These are phyloP conservation scores for Phaseolus coccineus DNA, from an alignment of 331 rosid species.

Conservation along the genomic window DNA sequence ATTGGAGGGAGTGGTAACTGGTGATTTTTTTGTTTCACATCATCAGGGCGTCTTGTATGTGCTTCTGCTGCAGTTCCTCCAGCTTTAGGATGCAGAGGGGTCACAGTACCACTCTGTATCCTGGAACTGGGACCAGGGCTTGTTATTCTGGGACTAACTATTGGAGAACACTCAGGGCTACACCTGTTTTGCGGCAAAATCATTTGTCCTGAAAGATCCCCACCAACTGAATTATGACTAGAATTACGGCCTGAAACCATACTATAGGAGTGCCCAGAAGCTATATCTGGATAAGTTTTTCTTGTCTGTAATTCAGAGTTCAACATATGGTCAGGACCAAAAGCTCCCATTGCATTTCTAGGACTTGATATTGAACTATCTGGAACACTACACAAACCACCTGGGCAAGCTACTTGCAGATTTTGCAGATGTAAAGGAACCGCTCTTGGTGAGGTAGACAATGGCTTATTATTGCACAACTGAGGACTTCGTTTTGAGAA, in stretches of 20 bases:
- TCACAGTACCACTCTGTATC: conserved; percentile 83
- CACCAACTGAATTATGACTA: conserved; percentile 75
- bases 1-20: conserved; percentile 86
- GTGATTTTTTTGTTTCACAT: conserved; percentile 69
- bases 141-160: conserved; percentile 80
- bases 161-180: conserved; percentile 90
- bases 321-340: conserved; percentile 68
- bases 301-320: conserved; percentile 70
- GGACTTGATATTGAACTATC: conserved; percentile 88
- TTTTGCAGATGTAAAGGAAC: conserved; percentile 63
- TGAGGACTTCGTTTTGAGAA: conserved; percentile 55
- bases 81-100: conserved; percentile 77
- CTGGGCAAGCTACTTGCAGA: conserved; percentile 65
- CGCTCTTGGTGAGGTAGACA: conserved; percentile 61
- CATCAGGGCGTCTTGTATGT: conserved; percentile 64
- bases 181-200: conserved; percentile 75
- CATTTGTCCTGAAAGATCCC: conserved; percentile 65
- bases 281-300: conserved; percentile 63
- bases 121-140: conserved; percentile 90
- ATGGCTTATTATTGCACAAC: conserved; percentile 44
- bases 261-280: conserved; percentile 73
- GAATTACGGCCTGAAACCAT: conserved; percentile 83
- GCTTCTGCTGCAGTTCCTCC: conserved; percentile 61
- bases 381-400: conserved; percentile 78
- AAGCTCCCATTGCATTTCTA: conserved; percentile 74